These are phyloP conservation scores for Pseudomonodictys pantanalensis DNA, from an alignment of 495 filamentous ascomycete genomes.

Conservation along the genomic window DNA sequence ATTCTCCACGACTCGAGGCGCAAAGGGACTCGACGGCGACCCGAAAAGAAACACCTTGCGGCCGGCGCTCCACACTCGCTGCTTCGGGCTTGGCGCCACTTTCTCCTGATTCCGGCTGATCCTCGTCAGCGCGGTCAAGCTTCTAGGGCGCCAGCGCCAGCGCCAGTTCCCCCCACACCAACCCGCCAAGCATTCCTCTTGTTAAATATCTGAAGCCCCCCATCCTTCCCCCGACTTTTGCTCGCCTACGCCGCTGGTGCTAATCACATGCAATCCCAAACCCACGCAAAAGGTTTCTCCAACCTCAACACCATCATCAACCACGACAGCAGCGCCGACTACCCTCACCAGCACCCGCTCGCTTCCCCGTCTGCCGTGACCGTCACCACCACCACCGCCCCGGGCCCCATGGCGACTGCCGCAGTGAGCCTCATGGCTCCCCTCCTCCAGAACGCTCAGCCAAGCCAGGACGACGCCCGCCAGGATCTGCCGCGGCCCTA, in stretches of 20 bases:
- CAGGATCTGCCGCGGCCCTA: conserved; percentile 92
- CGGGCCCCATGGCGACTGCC: conserved; percentile 59
- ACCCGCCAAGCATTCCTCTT: conserved; percentile 2
- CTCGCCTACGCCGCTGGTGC: conserved; percentile 24
- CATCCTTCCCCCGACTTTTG: conserved; percentile 21
- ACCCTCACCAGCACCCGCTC: conserved; percentile 5
- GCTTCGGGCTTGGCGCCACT: conserved; percentile 20
- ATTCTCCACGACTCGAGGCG: conserved; percentile 18
- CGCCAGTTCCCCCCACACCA: conserved; percentile 20
- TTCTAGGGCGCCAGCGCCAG: not conserved
- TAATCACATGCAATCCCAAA: conserved; percentile 35
- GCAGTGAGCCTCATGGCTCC: conserved; percentile 66
- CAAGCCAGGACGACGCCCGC: conserved; percentile 45
- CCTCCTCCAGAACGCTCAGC: conserved; percentile 60
- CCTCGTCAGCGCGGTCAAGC: conserved; percentile 28
- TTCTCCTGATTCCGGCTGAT: conserved; percentile 32
- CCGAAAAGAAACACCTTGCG: conserved; percentile 22
- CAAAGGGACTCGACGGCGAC: conserved; percentile 5
- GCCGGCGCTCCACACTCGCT: conserved; percentile 5
- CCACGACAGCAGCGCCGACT: conserved; percentile 11
- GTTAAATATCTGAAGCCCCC: conserved; percentile 27
- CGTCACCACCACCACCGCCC: not conserved
- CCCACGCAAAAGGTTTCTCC: conserved; percentile 30
- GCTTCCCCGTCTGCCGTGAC: not conserved
- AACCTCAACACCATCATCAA: conserved; percentile 37